A percentile compares a stretch with the other conserved stretches of the same genome.
These are phyloP conservation scores for Geotrichum candidum DNA, from an alignment of 1,139 yeast genomes.

Conservation along the genomic window DNA sequence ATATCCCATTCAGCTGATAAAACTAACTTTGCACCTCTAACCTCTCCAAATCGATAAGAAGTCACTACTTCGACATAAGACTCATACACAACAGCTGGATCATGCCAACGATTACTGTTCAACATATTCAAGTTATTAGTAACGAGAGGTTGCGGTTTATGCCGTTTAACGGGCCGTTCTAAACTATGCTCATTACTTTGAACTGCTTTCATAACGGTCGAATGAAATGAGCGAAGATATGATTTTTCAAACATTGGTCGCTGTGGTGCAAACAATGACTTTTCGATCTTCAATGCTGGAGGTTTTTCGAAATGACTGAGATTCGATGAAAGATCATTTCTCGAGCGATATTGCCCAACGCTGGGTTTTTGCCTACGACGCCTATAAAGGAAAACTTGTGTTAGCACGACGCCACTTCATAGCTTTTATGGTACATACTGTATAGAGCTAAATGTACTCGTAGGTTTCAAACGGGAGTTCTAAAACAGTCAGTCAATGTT, in stretches of 20 bases:
- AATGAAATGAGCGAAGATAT: background rate
- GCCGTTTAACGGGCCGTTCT: background rate
- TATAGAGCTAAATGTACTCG: background rate
- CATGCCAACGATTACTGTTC: background rate
- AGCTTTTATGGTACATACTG: background rate
- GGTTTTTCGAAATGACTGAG: background rate
- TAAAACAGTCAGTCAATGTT: background rate
- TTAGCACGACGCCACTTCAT: background rate
- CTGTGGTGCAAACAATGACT: background rate
- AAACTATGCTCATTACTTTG: background rate
- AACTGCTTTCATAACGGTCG: background rate
- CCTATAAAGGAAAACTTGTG: background rate
- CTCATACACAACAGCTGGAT: background rate
- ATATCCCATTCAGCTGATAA: background rate
- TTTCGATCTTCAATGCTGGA: background rate
- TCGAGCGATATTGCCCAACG: background rate
- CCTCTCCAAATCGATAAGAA: background rate
- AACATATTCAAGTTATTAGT: background rate
- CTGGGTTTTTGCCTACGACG: background rate
- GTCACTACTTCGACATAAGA: background rate
- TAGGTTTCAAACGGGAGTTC: background rate
- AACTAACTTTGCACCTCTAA: background rate
- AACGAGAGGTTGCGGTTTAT: background rate
- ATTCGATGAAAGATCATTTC: background rate
- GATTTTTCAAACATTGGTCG: background rate